phyloP scores from a whole-genome alignment of 2,329 filamentous ascomycete genomes.

The Microdochium nivale region DNA sequence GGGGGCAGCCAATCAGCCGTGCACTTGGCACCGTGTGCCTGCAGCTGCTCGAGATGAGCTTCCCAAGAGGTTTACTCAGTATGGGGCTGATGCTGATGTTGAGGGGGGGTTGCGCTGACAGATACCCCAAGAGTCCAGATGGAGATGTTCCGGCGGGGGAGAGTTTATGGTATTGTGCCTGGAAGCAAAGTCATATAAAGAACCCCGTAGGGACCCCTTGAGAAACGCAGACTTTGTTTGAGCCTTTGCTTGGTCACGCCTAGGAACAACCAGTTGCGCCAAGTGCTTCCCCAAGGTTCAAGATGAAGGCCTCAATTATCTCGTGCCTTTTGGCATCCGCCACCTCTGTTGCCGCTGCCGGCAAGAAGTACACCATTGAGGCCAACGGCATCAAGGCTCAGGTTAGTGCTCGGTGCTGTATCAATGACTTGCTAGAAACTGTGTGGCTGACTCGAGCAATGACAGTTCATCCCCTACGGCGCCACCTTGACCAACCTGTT shows the following conservation, averaged over 20 bases:
- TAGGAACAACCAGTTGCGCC: background rate
- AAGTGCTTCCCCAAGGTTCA: background rate
- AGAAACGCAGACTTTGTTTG: background rate
- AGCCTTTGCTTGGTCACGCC: background rate
- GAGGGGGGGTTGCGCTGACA: background rate
- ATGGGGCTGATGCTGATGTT: too few relatives aligned
- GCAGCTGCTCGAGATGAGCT: background rate
- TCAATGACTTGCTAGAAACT: too few relatives aligned
- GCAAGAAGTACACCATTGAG: slow-evolving; percentile 1
- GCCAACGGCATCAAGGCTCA: background rate
- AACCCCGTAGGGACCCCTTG: background rate
- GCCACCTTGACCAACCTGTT: slow-evolving; percentile 55
- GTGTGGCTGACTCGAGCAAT: background rate
- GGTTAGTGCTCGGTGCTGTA: background rate
- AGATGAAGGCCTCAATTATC: background rate
- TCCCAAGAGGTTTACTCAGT: background rate
- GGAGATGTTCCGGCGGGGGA: background rate
- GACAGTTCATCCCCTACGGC: slow-evolving; percentile 33
- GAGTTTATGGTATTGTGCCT: background rate
- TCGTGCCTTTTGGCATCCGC: background rate
- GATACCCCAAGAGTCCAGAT: background rate
- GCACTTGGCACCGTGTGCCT: background rate
- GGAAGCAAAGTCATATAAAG: background rate
- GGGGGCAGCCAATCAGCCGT: background rate
- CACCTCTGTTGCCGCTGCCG: background rate